Conservation (phyloP, 2,329 filamentous ascomycete species). For the Cercospora zeina region DNA sequence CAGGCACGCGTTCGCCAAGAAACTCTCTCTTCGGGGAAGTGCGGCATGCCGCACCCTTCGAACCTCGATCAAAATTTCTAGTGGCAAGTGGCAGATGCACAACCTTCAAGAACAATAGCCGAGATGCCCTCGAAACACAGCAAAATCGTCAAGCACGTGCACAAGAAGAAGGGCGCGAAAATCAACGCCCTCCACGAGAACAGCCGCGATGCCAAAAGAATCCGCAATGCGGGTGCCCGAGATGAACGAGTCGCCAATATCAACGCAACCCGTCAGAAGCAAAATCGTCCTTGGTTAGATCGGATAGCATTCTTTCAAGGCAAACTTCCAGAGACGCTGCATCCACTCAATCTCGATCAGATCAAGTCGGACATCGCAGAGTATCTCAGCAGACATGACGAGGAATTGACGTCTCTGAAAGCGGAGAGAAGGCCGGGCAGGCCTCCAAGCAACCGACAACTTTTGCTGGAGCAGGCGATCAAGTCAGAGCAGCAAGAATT, state of each 20-base stretch:
- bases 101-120: background rate
- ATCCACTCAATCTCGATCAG: slow-evolving; percentile 56
- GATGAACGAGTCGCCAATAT: slow-evolving; percentile 80
- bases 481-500: slow-evolving; percentile 75
- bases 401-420: slow-evolving; percentile 66
- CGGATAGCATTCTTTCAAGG: slow-evolving; percentile 70
- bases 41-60: background rate
- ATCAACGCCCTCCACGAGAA: slow-evolving; percentile 79
- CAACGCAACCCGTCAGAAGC: slow-evolving; percentile 67
- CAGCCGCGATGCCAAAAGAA: slow-evolving; percentile 78
- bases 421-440: slow-evolving; percentile 73
- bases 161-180: slow-evolving; percentile 83
- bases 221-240: slow-evolving; percentile 75
- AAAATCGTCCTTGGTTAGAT: slow-evolving; percentile 65
- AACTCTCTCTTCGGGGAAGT: background rate
- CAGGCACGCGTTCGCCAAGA: slow-evolving; percentile 7
- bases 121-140: slow-evolving; percentile 71
- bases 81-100: background rate
- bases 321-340: slow-evolving; percentile 37
- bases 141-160: slow-evolving; percentile 86
- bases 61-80: slow-evolving; percentile 8
- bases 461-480: slow-evolving; percentile 71
- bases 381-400: slow-evolving; percentile 64
- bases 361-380: slow-evolving; percentile 55
- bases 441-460: slow-evolving; percentile 74